These are phyloP conservation scores for Talaromyces wortmannii DNA, from an alignment of 495 filamentous ascomycete genomes.

Conservation along the genomic window DNA sequence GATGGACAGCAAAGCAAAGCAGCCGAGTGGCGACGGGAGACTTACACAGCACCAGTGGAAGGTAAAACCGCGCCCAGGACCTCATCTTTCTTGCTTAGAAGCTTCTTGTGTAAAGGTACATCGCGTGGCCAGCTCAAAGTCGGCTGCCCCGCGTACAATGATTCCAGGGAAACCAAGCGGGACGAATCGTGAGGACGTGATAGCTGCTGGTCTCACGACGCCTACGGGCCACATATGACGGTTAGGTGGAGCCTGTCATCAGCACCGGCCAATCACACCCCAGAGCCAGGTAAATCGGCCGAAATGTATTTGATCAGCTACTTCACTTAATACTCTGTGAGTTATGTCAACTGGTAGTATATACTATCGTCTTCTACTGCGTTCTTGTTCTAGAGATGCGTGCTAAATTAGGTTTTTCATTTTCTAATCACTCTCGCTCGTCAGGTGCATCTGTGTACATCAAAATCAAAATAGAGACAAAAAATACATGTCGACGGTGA, in stretches of 20 bases:
- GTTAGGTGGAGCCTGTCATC: neutral
- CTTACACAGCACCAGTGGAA: conserved; percentile 37
- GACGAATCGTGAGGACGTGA: neutral
- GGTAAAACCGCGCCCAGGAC: conserved; percentile 23
- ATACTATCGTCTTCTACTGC: no score
- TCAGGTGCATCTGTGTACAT: conserved; percentile 21
- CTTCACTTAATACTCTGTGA: no score
- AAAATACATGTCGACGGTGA: neutral
- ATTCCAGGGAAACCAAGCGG: neutral
- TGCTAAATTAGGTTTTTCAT: conserved; percentile 4
- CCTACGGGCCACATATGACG: neutral
- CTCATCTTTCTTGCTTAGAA: conserved; percentile 22
- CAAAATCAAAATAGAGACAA: conserved; percentile 8
- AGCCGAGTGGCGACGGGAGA: conserved; percentile 4
- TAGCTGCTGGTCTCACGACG: neutral
- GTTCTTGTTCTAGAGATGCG: no score
- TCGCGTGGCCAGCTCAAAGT: conserved; percentile 16
- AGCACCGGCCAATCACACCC: neutral
- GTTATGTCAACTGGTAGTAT: no score
- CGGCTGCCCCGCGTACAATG: neutral
- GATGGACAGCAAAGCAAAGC: conserved; percentile 9
- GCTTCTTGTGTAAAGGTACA: conserved; percentile 15
- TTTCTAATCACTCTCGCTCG: conserved; percentile 9
- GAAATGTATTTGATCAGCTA: no score
- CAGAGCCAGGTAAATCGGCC: neutral